Conservation (phyloP, 768 basidiomycete genomes). For the Dentipellis sp. region DNA sequence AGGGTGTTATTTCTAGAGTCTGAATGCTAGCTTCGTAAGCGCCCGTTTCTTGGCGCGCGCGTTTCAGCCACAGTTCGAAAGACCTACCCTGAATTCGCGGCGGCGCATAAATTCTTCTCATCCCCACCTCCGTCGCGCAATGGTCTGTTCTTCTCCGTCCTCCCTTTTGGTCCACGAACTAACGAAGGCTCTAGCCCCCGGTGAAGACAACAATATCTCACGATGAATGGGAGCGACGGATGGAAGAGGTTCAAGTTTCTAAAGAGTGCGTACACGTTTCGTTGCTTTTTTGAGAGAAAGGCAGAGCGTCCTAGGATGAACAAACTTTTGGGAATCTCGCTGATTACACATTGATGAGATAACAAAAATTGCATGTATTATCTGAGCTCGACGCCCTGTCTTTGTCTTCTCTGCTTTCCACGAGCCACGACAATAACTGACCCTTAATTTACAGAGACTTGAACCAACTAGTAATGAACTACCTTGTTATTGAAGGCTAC, state of each 20-base stretch:
- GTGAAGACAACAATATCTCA: slow-evolving; percentile 55
- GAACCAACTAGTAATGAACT: slow-evolving; percentile 93
- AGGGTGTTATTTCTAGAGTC: too few species aligned
- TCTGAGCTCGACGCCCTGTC: slow-evolving; percentile 44
- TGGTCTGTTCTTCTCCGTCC: slow-evolving; percentile 16
- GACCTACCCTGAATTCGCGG: slow-evolving; percentile 2
- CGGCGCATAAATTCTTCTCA: background rate
- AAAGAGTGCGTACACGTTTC: slow-evolving; percentile 67
- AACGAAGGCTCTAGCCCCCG: slow-evolving; percentile 17
- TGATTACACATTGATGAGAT: slow-evolving; percentile 63
- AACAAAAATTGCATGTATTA: slow-evolving; percentile 76
- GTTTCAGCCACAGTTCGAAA: background rate
- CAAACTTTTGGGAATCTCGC: slow-evolving; percentile 98
- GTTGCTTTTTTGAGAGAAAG: slow-evolving; percentile 10
- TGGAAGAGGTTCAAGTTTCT: slow-evolving; percentile 74
- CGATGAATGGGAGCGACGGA: slow-evolving; percentile 80
- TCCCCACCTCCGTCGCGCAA: slow-evolving; percentile 2
- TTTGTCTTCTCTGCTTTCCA: slow-evolving; percentile 16
- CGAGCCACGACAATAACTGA: slow-evolving; percentile 17
- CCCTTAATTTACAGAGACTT: slow-evolving; percentile 59
- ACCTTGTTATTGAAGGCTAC: slow-evolving; percentile 96
- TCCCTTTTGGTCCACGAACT: slow-evolving; percentile 4
- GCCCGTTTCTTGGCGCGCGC: background rate
- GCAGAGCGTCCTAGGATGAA: slow-evolving; percentile 44
- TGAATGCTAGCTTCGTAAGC: too few species aligned